Evolutionary conservation across 768 basidiomycete genomes (phyloP).

Genomic region (Hypsizygus marmoreus): DNA sequence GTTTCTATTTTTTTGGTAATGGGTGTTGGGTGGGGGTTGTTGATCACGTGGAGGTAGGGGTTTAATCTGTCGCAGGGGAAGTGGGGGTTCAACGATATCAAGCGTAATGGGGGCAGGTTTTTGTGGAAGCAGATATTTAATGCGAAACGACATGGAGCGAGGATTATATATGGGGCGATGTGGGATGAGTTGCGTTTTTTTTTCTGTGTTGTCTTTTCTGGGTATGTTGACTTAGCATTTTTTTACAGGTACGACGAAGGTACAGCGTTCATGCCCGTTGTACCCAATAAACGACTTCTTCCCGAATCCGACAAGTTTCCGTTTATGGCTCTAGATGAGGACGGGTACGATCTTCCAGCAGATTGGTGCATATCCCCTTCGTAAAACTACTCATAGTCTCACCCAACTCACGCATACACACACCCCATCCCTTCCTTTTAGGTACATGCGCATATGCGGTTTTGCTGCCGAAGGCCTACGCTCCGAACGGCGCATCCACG

Average conservation of each 20-base stretch:
- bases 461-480: conserved; percentile 70
- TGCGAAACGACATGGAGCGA: conserved; percentile 59
- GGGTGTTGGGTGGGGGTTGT: conserved; percentile 8
- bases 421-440: conserved; percentile 22
- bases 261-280: conserved; percentile 77
- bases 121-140: conserved; percentile 80
- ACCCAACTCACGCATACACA: neutral
- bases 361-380: conserved; percentile 63
- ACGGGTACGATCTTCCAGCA: conserved; percentile 73
- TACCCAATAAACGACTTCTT: conserved; percentile 55
- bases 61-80: conserved; percentile 71
- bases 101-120: conserved; percentile 73
- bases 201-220: conserved; percentile 10
- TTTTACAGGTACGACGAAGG: conserved; percentile 78
- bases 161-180: conserved; percentile 80
- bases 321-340: conserved; percentile 76
- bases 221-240: conserved; percentile 4
- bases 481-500: conserved; percentile 60
- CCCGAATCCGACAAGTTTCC: conserved; percentile 60
- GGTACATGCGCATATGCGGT: conserved; percentile 80
- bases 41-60: conserved; percentile 44
- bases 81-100: conserved; percentile 73
- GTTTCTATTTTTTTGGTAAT: conserved; percentile 2
- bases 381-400: neutral
- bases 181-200: conserved; percentile 71